Conservation (phyloP, 225 moss, liverwort and hornwort genomes). For the Straminergon stramineum region DNA sequence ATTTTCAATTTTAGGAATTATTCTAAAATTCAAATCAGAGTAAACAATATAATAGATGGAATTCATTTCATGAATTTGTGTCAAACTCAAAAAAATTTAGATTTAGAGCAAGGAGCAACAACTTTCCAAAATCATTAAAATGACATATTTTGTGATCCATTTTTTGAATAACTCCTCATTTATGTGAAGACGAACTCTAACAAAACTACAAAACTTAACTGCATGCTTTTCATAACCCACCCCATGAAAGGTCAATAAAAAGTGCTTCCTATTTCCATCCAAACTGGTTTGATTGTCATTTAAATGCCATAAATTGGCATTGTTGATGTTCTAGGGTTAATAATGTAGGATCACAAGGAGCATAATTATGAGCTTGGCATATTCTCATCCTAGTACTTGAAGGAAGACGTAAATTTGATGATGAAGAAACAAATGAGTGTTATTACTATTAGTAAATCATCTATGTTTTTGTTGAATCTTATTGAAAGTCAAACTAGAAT, state of each 20-base stretch:
- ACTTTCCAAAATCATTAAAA: background rate
- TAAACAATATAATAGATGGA: background rate
- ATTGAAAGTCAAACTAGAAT: background rate
- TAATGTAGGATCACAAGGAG: background rate
- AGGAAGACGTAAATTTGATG: background rate
- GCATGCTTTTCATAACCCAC: rapidly evolving
- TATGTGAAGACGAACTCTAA: background rate
- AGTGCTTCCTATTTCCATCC: background rate
- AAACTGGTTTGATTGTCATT: background rate
- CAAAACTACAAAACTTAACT: background rate
- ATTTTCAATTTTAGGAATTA: background rate
- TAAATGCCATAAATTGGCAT: background rate
- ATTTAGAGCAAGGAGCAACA: background rate
- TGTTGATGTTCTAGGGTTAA: rapidly evolving
- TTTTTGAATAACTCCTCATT: background rate
- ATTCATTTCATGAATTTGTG: background rate
- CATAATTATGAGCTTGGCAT: background rate
- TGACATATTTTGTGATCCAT: background rate
- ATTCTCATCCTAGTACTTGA: background rate
- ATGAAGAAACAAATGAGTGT: rapidly evolving
- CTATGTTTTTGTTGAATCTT: background rate
- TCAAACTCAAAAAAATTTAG: no score
- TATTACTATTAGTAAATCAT: background rate
- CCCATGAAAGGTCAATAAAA: background rate
- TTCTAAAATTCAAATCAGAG: background rate